These are phyloP conservation scores for Penicillium chermesinum DNA, from an alignment of 495 filamentous ascomycete species.

Conservation along the genomic window DNA sequence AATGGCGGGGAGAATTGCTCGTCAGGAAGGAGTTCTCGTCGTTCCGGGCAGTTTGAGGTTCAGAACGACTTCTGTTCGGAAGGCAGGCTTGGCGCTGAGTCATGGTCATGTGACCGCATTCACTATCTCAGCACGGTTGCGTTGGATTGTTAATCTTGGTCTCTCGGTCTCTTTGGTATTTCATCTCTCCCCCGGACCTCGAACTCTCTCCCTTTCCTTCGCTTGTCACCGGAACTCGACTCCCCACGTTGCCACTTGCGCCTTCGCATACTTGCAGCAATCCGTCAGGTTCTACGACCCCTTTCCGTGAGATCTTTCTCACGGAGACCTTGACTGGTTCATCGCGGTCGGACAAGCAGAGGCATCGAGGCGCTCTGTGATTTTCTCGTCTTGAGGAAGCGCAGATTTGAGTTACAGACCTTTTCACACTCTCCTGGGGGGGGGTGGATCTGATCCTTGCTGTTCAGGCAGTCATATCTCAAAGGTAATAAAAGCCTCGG, in stretches of 20 bases:
- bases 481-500: conserved; percentile 34
- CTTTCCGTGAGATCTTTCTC: conserved; percentile 39
- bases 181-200: conserved; percentile 19
- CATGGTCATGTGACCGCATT: conserved; percentile 14
- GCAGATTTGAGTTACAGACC: conserved; percentile 23
- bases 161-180: not conserved
- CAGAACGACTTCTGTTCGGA: conserved; percentile 32
- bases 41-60: conserved; percentile 30
- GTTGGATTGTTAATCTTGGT: conserved; percentile 7
- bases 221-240: conserved; percentile 30
- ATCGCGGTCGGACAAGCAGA: conserved; percentile 41
- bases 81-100: conserved; percentile 28
- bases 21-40: conserved; percentile 32
- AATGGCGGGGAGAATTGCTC: conserved; percentile 21
- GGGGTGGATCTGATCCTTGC: conserved; percentile 13
- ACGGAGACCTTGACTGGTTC: conserved; percentile 50
- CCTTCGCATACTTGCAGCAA: conserved; percentile 26
- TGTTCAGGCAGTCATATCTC: conserved; percentile 13
- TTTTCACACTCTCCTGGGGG: conserved; percentile 27
- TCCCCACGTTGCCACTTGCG: conserved; percentile 23
- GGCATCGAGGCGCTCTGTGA: conserved; percentile 26
- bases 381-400: conserved; percentile 9
- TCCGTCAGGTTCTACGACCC: conserved; percentile 35
- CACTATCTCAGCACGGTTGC: conserved; percentile 4
- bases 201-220: conserved; percentile 19